These are phyloP conservation scores for Lactarius tabidus DNA, from an alignment of 768 basidiomycete genomes.

Conservation along the genomic window DNA sequence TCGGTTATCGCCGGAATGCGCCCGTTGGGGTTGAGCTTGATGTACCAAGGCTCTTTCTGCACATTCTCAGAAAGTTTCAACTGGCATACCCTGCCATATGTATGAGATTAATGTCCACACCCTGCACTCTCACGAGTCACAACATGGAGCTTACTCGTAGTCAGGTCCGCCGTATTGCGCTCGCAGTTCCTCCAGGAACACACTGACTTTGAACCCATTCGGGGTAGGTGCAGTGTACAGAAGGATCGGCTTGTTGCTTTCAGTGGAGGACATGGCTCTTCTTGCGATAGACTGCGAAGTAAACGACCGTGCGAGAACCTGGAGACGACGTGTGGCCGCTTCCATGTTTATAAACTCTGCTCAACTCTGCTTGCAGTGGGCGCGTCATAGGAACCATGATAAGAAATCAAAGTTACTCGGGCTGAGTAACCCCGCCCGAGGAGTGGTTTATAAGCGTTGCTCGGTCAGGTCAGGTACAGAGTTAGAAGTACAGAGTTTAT, in stretches of 20 bases:
- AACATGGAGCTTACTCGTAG: slow-evolving; percentile 43
- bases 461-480: no score
- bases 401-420: background rate
- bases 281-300: background rate
- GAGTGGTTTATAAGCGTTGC: background rate
- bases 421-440: background rate
- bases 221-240: slow-evolving; percentile 44
- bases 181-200: slow-evolving; percentile 57
- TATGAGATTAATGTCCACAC: background rate
- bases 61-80: slow-evolving; percentile 58
- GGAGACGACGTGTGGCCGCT: background rate
- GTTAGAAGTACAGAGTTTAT: no score
- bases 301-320: background rate
- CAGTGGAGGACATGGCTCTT: slow-evolving; percentile 11
- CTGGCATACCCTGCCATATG: slow-evolving; percentile 40
- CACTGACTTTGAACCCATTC: slow-evolving; percentile 50
- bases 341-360: background rate
- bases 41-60: slow-evolving; percentile 84
- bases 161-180: slow-evolving; percentile 37
- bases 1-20: slow-evolving; percentile 69
- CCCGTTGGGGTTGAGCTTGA: slow-evolving; percentile 69
- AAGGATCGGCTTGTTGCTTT: slow-evolving; percentile 25
- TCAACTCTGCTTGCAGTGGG: background rate
- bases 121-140: background rate
- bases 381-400: background rate